These are phyloP conservation scores for Aurantiochytrium sp. DNA, from an alignment of 108 stramenopile genomes.

Conservation along the genomic window DNA sequence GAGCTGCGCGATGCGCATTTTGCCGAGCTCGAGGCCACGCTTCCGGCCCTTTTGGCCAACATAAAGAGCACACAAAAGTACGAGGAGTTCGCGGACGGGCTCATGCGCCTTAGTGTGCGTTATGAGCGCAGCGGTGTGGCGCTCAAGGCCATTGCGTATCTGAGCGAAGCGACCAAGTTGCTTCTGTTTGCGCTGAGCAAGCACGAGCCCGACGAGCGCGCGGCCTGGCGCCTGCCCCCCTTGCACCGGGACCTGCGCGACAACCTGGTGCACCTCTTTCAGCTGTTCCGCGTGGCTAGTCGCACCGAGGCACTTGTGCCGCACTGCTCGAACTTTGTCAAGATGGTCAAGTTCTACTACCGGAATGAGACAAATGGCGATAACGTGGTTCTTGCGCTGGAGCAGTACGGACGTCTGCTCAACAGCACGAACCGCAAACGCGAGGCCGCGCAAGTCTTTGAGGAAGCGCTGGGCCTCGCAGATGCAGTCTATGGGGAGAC, in stretches of 20 bases:
- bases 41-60: neutral
- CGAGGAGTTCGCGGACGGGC: neutral
- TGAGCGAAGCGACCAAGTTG: neutral
- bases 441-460: neutral
- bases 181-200: neutral
- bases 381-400: slow-evolving; percentile 7
- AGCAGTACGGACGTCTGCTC: neutral
- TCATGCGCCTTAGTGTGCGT: neutral
- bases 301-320: neutral
- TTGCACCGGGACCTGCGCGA: neutral
- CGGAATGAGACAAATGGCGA: neutral
- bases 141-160: neutral
- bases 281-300: neutral
- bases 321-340: slow-evolving; percentile 17
- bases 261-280: neutral
- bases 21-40: neutral
- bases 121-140: neutral
- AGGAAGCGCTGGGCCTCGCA: neutral
- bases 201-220: neutral
- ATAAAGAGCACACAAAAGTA: neutral
- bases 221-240: neutral
- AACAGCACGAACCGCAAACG: neutral
- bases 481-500: neutral
- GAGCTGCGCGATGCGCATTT: neutral
- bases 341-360: slow-evolving; percentile 8